phyloP scores from a whole-genome alignment of 148 eudicot genomes.

The Fallopia convolvulus region DNA sequence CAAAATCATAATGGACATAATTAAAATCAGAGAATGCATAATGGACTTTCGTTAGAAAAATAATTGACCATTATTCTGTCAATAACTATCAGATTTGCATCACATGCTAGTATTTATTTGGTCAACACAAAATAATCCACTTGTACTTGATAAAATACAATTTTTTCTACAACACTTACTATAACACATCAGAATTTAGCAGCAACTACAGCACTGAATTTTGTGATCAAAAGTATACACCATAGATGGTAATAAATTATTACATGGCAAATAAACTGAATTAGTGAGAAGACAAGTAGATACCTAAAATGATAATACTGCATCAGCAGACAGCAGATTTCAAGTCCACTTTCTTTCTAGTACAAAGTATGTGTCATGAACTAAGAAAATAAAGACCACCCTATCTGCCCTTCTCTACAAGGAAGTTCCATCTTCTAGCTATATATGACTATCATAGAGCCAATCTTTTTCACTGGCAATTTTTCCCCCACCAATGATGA shows the following conservation, averaged over 20 bases:
- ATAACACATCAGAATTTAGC: not conserved
- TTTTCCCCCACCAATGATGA: not conserved
- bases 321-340: not conserved
- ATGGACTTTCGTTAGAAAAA: not conserved
- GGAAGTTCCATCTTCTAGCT: not conserved
- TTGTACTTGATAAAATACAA: not conserved
- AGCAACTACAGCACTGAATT: not conserved
- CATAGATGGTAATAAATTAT: not conserved
- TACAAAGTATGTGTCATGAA: not conserved
- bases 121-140: not conserved
- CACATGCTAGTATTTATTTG: not conserved
- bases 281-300: not conserved
- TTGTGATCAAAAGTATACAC: not conserved
- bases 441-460: not conserved
- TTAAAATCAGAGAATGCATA: too few relatives aligned
- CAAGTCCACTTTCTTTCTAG: not conserved
- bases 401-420: constrained; percentile 3
- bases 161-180: not conserved
- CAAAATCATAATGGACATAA: not conserved
- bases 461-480: not conserved
- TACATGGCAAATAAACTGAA: not conserved
- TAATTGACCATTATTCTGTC: not conserved
- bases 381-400: not conserved
- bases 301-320: not conserved
- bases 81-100: not conserved